A percentile compares a stretch with the other conserved stretches of the same genome.
phyloP scores from a whole-genome alignment of 257 asterid genomes.

The Fraxinus americana region DNA sequence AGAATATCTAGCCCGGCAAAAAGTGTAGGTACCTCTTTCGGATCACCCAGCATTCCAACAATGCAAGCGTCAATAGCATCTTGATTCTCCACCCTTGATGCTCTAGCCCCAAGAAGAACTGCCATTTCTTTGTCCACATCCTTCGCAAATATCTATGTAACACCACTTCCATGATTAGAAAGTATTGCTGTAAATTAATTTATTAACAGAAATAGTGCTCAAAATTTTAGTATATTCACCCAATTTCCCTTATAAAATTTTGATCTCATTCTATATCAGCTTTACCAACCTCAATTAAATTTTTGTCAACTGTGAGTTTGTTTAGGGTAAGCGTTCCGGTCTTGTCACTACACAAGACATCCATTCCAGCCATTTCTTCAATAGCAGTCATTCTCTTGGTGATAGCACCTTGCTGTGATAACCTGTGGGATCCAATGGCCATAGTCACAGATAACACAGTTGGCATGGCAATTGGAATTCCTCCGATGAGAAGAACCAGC shows the following conservation, averaged over 20 bases:
- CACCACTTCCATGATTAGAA: not conserved
- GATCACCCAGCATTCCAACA: constrained; percentile 60
- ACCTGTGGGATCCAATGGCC: constrained; percentile 89
- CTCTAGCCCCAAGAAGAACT: constrained; percentile 57
- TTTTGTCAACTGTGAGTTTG: constrained; percentile 73
- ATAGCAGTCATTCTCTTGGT: constrained; percentile 94
- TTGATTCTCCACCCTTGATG: constrained; percentile 76
- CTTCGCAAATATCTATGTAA: constrained; percentile 43
- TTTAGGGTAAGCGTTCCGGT: constrained; percentile 86
- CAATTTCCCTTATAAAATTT: not conserved
- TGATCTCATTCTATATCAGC: not conserved
- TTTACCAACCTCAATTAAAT: constrained; percentile 55
- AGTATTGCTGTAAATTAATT: not conserved
- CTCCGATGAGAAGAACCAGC: constrained; percentile 79
- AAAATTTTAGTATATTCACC: not conserved
- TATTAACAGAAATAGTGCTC: not conserved
- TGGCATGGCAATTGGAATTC: constrained; percentile 94
- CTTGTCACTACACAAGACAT: constrained; percentile 87
- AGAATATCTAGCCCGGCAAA: not conserved
- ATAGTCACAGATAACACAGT: constrained; percentile 83
- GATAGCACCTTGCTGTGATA: constrained; percentile 85
- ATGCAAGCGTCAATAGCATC: constrained; percentile 82
- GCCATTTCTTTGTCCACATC: constrained; percentile 47
- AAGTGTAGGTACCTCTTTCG: constrained; percentile 44
- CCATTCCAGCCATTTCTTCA: constrained; percentile 96